These are phyloP conservation scores for Linnemannia zychae DNA, from an alignment of 192 early-diverging fungal species.

Conservation along the genomic window DNA sequence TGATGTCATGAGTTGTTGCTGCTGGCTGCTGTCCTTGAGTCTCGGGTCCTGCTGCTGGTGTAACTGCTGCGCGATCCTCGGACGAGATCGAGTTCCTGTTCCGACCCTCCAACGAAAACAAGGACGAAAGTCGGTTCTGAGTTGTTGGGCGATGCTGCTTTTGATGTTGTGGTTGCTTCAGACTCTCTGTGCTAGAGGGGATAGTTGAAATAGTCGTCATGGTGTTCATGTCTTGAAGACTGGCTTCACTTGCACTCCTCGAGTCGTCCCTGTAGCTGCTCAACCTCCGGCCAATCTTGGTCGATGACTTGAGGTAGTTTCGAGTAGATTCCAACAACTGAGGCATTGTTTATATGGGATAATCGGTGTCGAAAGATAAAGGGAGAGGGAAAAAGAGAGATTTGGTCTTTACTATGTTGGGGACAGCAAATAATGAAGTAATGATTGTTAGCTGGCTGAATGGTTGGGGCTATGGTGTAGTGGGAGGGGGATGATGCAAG, in stretches of 20 bases:
- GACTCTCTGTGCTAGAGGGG: background rate
- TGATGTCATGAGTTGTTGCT: background rate
- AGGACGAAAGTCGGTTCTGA: constrained; percentile 37
- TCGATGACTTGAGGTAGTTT: constrained; percentile 42
- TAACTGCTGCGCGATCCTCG: constrained; percentile 19
- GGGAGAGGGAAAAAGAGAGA: background rate
- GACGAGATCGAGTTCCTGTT: constrained; percentile 33
- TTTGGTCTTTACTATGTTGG: background rate
- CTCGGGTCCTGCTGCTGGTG: background rate
- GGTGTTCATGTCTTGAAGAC: constrained; percentile 17
- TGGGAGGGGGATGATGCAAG: background rate
- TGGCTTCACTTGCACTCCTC: constrained; percentile 40
- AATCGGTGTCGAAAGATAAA: background rate
- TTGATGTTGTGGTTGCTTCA: constrained; percentile 4
- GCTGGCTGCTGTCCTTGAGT: background rate
- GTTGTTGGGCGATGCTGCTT: constrained; percentile 23
- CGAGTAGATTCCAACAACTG: constrained; percentile 44
- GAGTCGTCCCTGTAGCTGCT: constrained; percentile 40
- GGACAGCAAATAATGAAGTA: background rate
- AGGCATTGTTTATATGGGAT: constrained; percentile 18
- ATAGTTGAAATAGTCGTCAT: background rate
- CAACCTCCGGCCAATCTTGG: constrained; percentile 39
- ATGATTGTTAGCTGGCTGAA: background rate
- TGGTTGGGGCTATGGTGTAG: background rate
- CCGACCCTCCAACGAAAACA: constrained; percentile 33